Evolutionary conservation across 352 stramenopile species (phyloP), one percentile per base, ranked within the genome.

Genomic region (Pythium biforme): DNA sequence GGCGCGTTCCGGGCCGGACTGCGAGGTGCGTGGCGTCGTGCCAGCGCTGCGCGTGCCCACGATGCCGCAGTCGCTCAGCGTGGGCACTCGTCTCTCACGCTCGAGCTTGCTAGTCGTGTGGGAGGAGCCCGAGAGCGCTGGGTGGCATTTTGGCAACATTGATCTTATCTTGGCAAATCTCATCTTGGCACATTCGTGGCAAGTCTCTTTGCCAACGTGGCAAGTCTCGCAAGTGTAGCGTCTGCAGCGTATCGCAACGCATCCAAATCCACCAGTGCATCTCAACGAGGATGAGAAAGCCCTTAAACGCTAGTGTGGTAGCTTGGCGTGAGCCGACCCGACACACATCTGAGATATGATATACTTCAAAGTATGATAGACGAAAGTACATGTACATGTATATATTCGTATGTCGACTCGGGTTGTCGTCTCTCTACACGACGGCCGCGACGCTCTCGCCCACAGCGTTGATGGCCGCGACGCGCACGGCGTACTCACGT

Each of bases 61-160:
- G 20, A 66, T 72, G 14, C 94, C 94, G 11, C 82, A 79, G 50
- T 92, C 88, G 23, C 84, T 98, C 11, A 81, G 70, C 11, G 82
- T 97, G 43, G 88, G 79, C 20, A 77, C 88, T 20, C 69, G 93
- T 0, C 84, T 83, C 66, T 69, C 73, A 81, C 69, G 70, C 10
- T 77, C 81, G 20, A 88, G 62, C 12, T 68, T 91, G 31, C 46
- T 93, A 37, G 72, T 88, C 6, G 73, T 89, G 22, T 96, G 86
- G 86, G 80, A 83, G 47, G 78, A 80, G 4, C 95, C 95, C 19
- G 59, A 76, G 29, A 87, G 74, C n/a, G n/a, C n/a, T n/a, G n/a
- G n/a, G n/a, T n/a, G n/a, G n/a, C n/a, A n/a, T n/a, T n/a, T n/a
- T n/a, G n/a, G n/a, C n/a, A n/a, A n/a, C n/a, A n/a, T n/a, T n/a